Percentiles rank a stretch among this genome's conserved stretches.
These are phyloP conservation scores for Pleurotus salmoneostramineus DNA, from an alignment of 768 basidiomycete species.

Conservation along the genomic window DNA sequence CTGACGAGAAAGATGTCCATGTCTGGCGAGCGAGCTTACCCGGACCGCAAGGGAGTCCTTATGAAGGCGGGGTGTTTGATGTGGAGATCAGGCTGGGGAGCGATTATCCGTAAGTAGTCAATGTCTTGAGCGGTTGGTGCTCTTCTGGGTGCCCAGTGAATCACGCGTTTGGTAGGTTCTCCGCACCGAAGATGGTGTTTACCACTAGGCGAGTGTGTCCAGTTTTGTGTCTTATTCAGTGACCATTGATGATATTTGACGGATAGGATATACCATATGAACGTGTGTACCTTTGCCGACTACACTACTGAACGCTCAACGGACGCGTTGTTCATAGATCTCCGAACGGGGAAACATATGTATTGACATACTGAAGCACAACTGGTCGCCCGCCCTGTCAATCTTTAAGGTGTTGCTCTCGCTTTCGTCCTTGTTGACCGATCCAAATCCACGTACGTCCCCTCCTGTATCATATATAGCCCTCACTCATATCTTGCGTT, in stretches of 20 bases:
- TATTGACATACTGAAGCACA: slow-evolving; percentile 88
- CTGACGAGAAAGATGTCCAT: slow-evolving; percentile 62
- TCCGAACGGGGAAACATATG: slow-evolving; percentile 76
- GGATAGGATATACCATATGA: slow-evolving; percentile 84
- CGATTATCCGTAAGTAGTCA: slow-evolving; percentile 72
- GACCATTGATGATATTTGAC: background rate
- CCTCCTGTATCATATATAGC: background rate
- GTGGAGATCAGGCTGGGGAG: slow-evolving; percentile 59
- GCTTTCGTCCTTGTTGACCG: slow-evolving; percentile 86
- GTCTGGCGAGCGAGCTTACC: slow-evolving; percentile 77
- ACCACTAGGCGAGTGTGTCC: slow-evolving; percentile 53
- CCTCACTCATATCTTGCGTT: background rate
- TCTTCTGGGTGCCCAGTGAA: too few species aligned
- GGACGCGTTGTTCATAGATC: slow-evolving; percentile 33
- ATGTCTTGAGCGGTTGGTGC: background rate
- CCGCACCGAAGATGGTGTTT: slow-evolving; percentile 74
- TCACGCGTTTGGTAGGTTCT: slow-evolving; percentile 50
- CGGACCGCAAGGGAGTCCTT: slow-evolving; percentile 78
- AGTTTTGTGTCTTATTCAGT: background rate
- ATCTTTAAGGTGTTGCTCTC: slow-evolving; percentile 94
- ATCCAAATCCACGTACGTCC: slow-evolving; percentile 85
- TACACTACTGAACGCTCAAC: slow-evolving; percentile 2
- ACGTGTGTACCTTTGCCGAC: slow-evolving; percentile 34
- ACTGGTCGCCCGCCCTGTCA: slow-evolving; percentile 93
- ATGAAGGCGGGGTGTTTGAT: slow-evolving; percentile 75